A percentile compares a stretch with the other conserved stretches of the same genome.
These are phyloP conservation scores for Ascochyta clinopodiicola DNA, from an alignment of 2,329 filamentous ascomycete genomes.

Conservation along the genomic window DNA sequence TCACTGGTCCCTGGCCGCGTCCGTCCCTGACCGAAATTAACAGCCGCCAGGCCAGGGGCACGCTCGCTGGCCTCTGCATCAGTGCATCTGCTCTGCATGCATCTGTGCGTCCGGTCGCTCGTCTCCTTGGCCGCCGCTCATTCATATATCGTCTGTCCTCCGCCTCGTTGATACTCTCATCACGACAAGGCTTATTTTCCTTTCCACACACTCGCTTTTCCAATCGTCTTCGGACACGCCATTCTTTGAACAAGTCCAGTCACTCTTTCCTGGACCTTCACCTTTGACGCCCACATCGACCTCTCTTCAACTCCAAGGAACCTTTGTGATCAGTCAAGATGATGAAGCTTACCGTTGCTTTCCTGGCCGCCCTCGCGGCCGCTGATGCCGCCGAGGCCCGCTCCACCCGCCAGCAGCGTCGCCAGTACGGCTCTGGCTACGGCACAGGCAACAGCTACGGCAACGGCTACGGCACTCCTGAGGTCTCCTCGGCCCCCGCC, in stretches of 20 bases:
- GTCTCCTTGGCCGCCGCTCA: slow-evolving; percentile 38
- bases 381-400: slow-evolving; percentile 31
- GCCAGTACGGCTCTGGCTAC: slow-evolving; percentile 31
- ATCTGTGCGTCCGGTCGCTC: slow-evolving; percentile 23
- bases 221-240: slow-evolving; percentile 41
- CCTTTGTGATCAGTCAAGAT: slow-evolving; percentile 24
- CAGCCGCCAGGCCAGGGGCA: slow-evolving; percentile 32
- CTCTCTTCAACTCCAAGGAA: slow-evolving; percentile 34
- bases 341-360: slow-evolving; percentile 45
- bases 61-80: slow-evolving; percentile 23
- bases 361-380: slow-evolving; percentile 40
- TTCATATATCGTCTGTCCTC: slow-evolving; percentile 42
- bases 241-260: slow-evolving; percentile 46
- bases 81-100: slow-evolving; percentile 18
- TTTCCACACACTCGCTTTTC: slow-evolving; percentile 45
- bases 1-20: slow-evolving; percentile 34
- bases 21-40: slow-evolving; percentile 46
- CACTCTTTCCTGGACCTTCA: slow-evolving; percentile 47
- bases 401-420: slow-evolving; percentile 38
- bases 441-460: slow-evolving; percentile 21
- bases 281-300: slow-evolving; percentile 26
- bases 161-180: slow-evolving; percentile 23
- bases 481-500: slow-evolving; percentile 13
- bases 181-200: slow-evolving; percentile 46
- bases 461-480: slow-evolving; percentile 14